Base-by-base conservation (phyloP, 2,329 filamentous ascomycete genomes). In the Cordyceps militaris region DNA sequence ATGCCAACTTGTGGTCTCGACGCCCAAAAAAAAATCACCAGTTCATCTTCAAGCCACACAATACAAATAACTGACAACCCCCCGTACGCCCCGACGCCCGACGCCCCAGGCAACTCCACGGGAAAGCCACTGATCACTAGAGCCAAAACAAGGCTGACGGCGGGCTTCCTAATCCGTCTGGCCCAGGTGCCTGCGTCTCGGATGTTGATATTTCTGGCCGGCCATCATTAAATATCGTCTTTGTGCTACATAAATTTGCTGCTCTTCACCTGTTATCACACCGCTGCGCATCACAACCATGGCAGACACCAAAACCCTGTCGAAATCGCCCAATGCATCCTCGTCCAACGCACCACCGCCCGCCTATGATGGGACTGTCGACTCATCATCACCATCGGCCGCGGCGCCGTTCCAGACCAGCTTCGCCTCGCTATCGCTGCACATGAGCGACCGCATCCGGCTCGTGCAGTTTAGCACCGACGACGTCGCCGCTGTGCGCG, bases 351-450 rank as follows among this genome's bases (percentile, higher is more conserved):
- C 43, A 30, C 53, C 53, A 38, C 53, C 53, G 4, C 51, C 51
- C n/a, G 40, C 52, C 40, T 55, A 55, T 42, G 28, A 47, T 24
- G 52, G 40, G 16, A 16, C 43, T 38, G 53, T 47, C 21, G 43
- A 43, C 43, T 44, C 43, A 1, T 38, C 51, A n/a, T 42, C 48
- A 4, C n/a, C 32, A n/a, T 23, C 55, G 3, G 10, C 23, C 10
- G 21, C 16, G 23, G 7, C 10, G 6, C 40, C 42, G 4, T 58
- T 58, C 24, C 49, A 40, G 43, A 58, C 57, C 21, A 55, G 40
- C 21, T 59, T 59, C 28, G 57, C 32, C 34, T 59, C 50, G 21
- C 24, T 59, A n/a, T 58, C 57, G 23, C 49, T 58, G n/a, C 57
- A 58, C 57, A 54, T 36, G 34, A 54, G 26, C 21, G 57, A 58